These are phyloP conservation scores for Penicillium robsamsonii DNA, from an alignment of 495 filamentous ascomycete species.

Conservation along the genomic window DNA sequence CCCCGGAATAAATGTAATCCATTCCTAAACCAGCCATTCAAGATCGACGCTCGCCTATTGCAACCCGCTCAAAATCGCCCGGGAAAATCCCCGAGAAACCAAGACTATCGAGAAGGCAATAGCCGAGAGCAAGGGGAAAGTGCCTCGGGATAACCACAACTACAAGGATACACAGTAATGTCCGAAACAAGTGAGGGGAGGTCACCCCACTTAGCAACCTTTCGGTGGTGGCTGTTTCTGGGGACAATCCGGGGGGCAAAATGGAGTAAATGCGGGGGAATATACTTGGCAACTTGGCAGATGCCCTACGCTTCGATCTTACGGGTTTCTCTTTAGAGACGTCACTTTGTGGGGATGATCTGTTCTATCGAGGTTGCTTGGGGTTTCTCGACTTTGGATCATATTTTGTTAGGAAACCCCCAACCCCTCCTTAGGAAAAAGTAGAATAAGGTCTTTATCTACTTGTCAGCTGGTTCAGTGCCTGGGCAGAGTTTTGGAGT, in stretches of 20 bases:
- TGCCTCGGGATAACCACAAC: constrained; percentile 19
- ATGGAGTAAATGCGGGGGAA: constrained; percentile 17
- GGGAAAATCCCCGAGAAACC: background rate
- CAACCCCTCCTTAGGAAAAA: too few species aligned
- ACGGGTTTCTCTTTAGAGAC: too few species aligned
- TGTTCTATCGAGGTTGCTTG: background rate
- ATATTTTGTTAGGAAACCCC: too few species aligned
- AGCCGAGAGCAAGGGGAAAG: constrained; percentile 18
- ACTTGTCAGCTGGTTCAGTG: too few species aligned
- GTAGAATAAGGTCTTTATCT: too few species aligned
- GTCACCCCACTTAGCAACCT: background rate
- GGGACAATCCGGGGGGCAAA: constrained; percentile 8
- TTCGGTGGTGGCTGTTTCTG: background rate
- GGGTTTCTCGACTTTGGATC: too few species aligned
- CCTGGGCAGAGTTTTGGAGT: too few species aligned
- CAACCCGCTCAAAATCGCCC: background rate
- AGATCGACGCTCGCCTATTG: background rate
- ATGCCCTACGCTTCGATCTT: background rate
- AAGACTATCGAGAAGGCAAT: constrained; percentile 4
- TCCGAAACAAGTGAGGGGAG: constrained; percentile 9
- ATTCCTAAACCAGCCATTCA: constrained; percentile 1
- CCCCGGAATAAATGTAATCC: background rate
- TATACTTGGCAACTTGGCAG: constrained; percentile 9
- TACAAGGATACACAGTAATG: background rate
- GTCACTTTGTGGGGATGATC: background rate